These are phyloP conservation scores for Podochytrium sp. DNA, from an alignment of 192 early-diverging fungal species.

Conservation along the genomic window DNA sequence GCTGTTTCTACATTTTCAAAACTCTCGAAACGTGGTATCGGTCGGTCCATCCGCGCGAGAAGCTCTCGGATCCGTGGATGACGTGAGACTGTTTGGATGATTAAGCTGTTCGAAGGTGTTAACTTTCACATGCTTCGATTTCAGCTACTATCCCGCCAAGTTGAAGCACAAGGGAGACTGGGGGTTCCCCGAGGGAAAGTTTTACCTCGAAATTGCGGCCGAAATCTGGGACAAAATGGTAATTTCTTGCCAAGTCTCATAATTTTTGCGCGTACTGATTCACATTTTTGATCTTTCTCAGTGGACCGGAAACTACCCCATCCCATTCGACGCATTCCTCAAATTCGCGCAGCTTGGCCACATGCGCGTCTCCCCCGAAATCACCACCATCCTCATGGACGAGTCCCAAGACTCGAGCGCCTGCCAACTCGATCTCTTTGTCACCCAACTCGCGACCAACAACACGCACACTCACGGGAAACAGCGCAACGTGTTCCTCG, in stretches of 20 bases:
- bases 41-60: neutral
- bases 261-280: too few relatives aligned
- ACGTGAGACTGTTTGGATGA: too few relatives aligned
- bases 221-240: constrained; percentile 29
- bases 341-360: constrained; percentile 30
- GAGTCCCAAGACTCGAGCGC: constrained; percentile 29
- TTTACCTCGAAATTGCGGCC: constrained; percentile 12
- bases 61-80: neutral
- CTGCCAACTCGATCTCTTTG: constrained; percentile 35
- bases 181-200: constrained; percentile 5
- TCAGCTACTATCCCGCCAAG: constrained; percentile 30
- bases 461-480: neutral
- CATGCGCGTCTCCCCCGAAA: neutral
- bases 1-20: constrained; percentile 30
- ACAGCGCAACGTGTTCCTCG: constrained; percentile 14
- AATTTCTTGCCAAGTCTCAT: too few relatives aligned
- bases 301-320: constrained; percentile 22
- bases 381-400: constrained; percentile 25
- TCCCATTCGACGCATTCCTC: constrained; percentile 27
- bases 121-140: neutral
- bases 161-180: constrained; percentile 10
- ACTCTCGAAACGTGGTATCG: constrained; percentile 30
- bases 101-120: too few relatives aligned
- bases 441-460: constrained; percentile 8
- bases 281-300: too few relatives aligned